Evolutionary conservation across 140 eudicot species (phyloP), one percentile per base, ranked within the genome.

Genomic region (Ambrosia hybrid): DNA sequence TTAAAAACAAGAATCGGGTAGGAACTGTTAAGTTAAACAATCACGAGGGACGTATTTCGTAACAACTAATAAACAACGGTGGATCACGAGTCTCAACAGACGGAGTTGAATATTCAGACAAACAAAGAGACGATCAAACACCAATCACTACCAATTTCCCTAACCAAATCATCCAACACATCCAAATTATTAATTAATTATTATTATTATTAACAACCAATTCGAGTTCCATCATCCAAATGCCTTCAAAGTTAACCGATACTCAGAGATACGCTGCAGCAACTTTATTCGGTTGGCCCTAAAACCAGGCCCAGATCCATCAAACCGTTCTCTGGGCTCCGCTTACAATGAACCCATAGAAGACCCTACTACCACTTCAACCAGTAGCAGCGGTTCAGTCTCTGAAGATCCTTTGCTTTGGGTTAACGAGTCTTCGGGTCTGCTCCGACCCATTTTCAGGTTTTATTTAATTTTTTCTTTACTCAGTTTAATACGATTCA

Each of bases 391-490:
- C 53, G 91, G 84, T 71, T 86, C 99, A 4, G 97, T 94, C 15
- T 60, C 90, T 30, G 90, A 85, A 2, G 94, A 88, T 53, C 94
- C 90, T 36, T 73, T 65, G 69, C 89, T 89, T 14, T 92, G 98
- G 98, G 96, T 87, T 60, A 79, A 92, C 80, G 70, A 76, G 4
- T 83, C 88, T 0, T 70, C 88, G 49, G 83, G 80, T 74, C 90
- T 94, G 38, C 94, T 94, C 49, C 97, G 90, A 75, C 99, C 99
- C n/a, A 46, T 94, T 57, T 86, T 94, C 86, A 85, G 87, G 99
- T 94, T 51, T 41, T 39, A 1, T n/a, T n/a, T n/a, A n/a, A n/a
- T n/a, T n/a, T 9, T 70, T 45, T 45, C 26, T 64, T 38, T 38
- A 38, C 4, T 38, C 43, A 6, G 4, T 3, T 38, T 38, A 38